These are phyloP conservation scores for Lentinus tigrinus DNA, from an alignment of 768 basidiomycete genomes.

Conservation along the genomic window DNA sequence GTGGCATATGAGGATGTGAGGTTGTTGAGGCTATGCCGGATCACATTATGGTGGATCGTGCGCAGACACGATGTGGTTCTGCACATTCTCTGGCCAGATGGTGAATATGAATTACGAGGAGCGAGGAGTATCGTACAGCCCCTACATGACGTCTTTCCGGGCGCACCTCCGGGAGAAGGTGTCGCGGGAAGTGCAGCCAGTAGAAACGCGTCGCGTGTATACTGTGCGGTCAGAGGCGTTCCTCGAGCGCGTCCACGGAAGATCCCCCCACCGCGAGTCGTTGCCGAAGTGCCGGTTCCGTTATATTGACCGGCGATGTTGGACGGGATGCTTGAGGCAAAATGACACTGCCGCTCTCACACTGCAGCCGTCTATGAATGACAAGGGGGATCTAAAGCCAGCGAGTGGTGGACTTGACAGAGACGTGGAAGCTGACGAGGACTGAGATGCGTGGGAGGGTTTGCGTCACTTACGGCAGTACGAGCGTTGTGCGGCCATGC, in stretches of 20 bases:
- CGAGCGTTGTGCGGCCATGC: neutral
- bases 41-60: no score
- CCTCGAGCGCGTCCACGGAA: no score
- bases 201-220: neutral
- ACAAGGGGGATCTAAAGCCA: neutral
- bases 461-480: neutral
- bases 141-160: neutral
- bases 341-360: neutral
- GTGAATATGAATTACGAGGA: neutral
- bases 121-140: no score
- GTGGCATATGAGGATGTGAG: no score
- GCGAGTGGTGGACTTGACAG: neutral
- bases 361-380: neutral
- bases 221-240: neutral
- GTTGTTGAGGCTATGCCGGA: no score
- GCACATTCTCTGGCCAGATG: no score
- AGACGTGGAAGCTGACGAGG: neutral
- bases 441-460: neutral
- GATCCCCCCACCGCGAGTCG: no score
- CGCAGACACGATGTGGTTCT: no score
- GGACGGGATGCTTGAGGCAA: neutral
- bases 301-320: neutral
- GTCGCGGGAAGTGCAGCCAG: neutral
- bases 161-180: neutral
- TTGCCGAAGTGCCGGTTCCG: neutral